Conservation (phyloP, 352 stramenopile genomes). For the Globisporangium splendens region DNA sequence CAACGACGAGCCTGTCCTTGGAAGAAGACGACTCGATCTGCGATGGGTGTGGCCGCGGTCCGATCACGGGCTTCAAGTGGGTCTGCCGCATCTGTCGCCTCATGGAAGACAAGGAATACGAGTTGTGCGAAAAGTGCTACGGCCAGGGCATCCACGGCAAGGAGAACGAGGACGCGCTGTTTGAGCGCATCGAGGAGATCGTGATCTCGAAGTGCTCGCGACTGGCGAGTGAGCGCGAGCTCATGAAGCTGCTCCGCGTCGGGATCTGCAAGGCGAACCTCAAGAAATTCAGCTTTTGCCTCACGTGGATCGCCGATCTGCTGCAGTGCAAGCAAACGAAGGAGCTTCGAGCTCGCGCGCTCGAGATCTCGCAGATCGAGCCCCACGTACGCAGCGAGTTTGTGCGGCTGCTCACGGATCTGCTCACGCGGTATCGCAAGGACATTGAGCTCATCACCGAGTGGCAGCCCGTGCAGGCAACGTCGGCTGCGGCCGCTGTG, state of each 20-base stretch:
- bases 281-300: slow-evolving; percentile 81
- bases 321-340: slow-evolving; percentile 58
- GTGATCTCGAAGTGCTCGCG: slow-evolving; percentile 57
- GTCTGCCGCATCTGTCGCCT: slow-evolving; percentile 58
- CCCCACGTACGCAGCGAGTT: slow-evolving; percentile 66
- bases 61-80: slow-evolving; percentile 55
- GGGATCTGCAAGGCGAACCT: slow-evolving; percentile 79
- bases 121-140: slow-evolving; percentile 77
- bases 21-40: slow-evolving; percentile 61
- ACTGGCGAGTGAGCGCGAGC: slow-evolving; percentile 43
- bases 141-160: slow-evolving; percentile 66
- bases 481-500: slow-evolving; percentile 7
- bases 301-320: slow-evolving; percentile 77
- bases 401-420: slow-evolving; percentile 50
- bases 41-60: slow-evolving; percentile 57
- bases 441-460: slow-evolving; percentile 74
- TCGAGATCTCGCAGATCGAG: slow-evolving; percentile 75
- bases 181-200: slow-evolving; percentile 60
- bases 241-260: slow-evolving; percentile 57
- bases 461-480: slow-evolving; percentile 46
- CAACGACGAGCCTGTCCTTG: slow-evolving; percentile 16
- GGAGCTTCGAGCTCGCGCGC: slow-evolving; percentile 56
- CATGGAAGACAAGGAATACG: slow-evolving; percentile 44
- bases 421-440: slow-evolving; percentile 47
- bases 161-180: slow-evolving; percentile 59